A percentile compares a stretch with the other conserved stretches of the same genome.
Evolutionary conservation across 148 eudicot species (phyloP).

Genomic region (Persicaria tinctoria): DNA sequence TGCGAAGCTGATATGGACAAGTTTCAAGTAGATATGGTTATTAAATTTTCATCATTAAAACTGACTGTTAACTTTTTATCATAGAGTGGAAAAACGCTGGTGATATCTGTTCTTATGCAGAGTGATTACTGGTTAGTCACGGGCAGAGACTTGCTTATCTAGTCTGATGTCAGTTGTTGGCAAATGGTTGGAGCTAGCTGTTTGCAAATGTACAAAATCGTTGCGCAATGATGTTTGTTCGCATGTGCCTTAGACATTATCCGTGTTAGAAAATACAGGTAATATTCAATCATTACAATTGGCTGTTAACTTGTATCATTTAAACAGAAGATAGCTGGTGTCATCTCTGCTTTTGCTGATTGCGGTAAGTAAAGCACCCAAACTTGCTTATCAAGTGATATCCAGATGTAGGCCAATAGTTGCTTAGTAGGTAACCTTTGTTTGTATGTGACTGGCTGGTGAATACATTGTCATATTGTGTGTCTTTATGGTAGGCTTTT

Average conservation of each 20-base stretch:
- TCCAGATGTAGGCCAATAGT: no score
- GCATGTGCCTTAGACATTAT: neutral
- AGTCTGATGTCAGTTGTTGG: neutral
- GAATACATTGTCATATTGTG: neutral
- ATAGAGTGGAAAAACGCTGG: neutral
- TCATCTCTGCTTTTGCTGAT: no score
- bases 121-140: neutral
- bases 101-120: neutral
- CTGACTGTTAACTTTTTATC: neutral
- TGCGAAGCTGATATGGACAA: constrained; percentile 2
- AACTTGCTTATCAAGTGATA: no score
- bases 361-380: no score
- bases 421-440: no score
- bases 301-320: no score
- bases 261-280: no score
- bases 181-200: neutral
- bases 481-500: neutral
- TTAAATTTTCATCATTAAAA: neutral
- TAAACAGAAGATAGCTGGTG: no score
- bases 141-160: neutral
- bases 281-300: no score
- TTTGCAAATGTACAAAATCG: neutral
- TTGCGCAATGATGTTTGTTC: neutral
- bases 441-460: neutral
- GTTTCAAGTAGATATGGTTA: neutral